Conservation (phyloP, 1,284 basidiomycete species). For the Apiotrichum gracile region DNA sequence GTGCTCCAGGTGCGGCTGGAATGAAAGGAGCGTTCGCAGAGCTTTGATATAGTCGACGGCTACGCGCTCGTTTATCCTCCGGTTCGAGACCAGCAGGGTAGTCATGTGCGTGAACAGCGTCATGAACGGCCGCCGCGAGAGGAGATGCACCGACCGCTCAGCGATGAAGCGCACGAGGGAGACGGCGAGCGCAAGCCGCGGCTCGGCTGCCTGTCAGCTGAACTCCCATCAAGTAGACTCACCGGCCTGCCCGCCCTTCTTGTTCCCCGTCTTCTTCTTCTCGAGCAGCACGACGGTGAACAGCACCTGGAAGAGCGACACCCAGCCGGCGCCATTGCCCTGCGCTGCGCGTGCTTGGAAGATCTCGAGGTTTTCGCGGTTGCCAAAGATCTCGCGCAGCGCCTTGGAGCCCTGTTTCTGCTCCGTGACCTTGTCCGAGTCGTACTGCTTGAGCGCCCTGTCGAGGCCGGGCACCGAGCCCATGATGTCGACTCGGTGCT, state of each 20-base stretch:
- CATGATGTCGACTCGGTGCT: conserved; percentile 2
- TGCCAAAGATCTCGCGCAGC: conserved; percentile 60
- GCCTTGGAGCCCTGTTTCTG: conserved; percentile 60
- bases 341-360: conserved; percentile 44
- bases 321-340: conserved; percentile 57
- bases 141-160: conserved; percentile 31
- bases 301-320: conserved; percentile 64
- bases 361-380: conserved; percentile 52
- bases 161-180: conserved; percentile 33
- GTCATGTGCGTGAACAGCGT: conserved; percentile 61
- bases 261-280: conserved; percentile 53
- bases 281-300: conserved; percentile 64
- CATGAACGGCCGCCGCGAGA: conserved; percentile 29
- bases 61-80: conserved; percentile 58
- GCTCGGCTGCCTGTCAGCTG: conserved; percentile 2
- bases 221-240: background rate
- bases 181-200: conserved; percentile 14
- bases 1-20: conserved; percentile 71
- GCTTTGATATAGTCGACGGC: conserved; percentile 77
- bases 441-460: conserved; percentile 54
- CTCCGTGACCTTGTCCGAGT: conserved; percentile 65
- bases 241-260: conserved; percentile 33
- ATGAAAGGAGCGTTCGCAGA: conserved; percentile 59
- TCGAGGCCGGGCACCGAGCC: conserved; percentile 34
- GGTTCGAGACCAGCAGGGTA: conserved; percentile 57